These are phyloP conservation scores for Saturnispora dispora DNA, from an alignment of 805 yeast species.

Conservation along the genomic window DNA sequence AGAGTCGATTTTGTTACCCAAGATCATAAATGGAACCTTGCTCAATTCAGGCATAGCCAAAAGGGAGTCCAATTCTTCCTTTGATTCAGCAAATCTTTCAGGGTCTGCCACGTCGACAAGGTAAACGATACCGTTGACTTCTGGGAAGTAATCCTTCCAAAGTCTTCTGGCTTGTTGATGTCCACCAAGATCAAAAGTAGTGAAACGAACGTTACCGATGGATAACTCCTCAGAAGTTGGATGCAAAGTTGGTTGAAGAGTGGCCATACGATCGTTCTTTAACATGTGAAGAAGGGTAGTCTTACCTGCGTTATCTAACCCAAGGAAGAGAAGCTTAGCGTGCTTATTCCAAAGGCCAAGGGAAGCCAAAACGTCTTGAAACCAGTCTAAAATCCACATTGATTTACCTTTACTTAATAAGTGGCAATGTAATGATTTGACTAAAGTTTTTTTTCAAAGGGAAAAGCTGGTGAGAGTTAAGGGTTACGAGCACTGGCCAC, in stretches of 20 bases:
- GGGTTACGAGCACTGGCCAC: not conserved
- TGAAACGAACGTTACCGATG: conserved; percentile 91
- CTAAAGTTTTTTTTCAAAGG: not conserved
- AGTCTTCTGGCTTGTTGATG: conserved; percentile 98
- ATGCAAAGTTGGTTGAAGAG: conserved; percentile 95
- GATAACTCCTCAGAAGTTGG: conserved; percentile 98
- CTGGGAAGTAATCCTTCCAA: conserved; percentile 99
- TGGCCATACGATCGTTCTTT: conserved; percentile 93
- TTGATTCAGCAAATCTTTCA: conserved; percentile 89
- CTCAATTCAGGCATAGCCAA: conserved; percentile 86
- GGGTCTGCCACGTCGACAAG: conserved; percentile 96
- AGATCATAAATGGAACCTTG: conserved; percentile 82
- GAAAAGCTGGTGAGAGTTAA: not conserved
- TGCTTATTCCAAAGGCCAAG: conserved; percentile 88
- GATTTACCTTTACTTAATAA: not conserved
- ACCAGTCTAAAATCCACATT: conserved; percentile 34
- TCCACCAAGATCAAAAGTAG: conserved; percentile 98
- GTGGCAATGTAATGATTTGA: not conserved
- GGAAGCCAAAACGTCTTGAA: conserved; percentile 69
- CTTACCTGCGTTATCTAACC: conserved; percentile 97
- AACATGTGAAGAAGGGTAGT: conserved; percentile 82
- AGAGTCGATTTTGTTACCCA: conserved; percentile 95
- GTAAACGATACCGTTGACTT: conserved; percentile 94
- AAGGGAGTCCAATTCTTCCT: conserved; percentile 88
- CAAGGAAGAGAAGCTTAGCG: conserved; percentile 90